These are phyloP conservation scores for Pisolithus sp. DNA, from an alignment of 768 basidiomycete species.

Conservation along the genomic window DNA sequence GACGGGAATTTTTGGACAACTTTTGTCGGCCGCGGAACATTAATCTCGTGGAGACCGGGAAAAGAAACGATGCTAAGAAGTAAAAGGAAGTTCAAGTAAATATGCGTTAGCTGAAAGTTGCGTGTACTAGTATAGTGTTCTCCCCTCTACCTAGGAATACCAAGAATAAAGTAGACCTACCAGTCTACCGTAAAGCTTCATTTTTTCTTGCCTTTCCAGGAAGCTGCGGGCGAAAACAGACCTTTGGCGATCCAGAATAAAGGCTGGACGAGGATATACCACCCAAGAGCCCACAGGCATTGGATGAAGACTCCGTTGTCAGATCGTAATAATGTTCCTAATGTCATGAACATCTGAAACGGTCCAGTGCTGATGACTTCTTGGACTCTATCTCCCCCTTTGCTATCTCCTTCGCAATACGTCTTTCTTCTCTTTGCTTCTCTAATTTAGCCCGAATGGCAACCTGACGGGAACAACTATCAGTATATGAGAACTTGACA, in stretches of 20 bases:
- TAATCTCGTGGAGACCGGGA: not conserved
- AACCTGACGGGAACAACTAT: constrained; percentile 26
- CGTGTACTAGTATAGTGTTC: not conserved
- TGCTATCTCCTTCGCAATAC: constrained; percentile 27
- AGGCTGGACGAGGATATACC: not conserved
- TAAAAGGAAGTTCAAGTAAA: not conserved
- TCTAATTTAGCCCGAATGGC: constrained; percentile 64
- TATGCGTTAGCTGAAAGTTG: not conserved
- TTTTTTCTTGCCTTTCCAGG: not conserved
- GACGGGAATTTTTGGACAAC: not conserved
- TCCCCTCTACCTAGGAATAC: not conserved
- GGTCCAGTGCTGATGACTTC: constrained; percentile 31
- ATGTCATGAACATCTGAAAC: constrained; percentile 25
- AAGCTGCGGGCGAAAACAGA: not conserved
- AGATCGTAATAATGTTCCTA: not conserved
- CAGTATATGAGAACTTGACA: not conserved
- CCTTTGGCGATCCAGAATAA: not conserved
- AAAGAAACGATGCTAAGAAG: not conserved
- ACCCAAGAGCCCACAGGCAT: not conserved
- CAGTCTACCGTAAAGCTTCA: no score
- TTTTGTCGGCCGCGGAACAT: constrained; percentile 2
- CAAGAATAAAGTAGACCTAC: no score
- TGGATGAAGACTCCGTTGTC: not conserved
- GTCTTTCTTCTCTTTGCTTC: constrained; percentile 46
- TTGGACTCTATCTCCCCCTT: constrained; percentile 25